These are phyloP conservation scores for Pseudopithomyces chartarum DNA, from an alignment of 2,329 filamentous ascomycete species.

Conservation along the genomic window DNA sequence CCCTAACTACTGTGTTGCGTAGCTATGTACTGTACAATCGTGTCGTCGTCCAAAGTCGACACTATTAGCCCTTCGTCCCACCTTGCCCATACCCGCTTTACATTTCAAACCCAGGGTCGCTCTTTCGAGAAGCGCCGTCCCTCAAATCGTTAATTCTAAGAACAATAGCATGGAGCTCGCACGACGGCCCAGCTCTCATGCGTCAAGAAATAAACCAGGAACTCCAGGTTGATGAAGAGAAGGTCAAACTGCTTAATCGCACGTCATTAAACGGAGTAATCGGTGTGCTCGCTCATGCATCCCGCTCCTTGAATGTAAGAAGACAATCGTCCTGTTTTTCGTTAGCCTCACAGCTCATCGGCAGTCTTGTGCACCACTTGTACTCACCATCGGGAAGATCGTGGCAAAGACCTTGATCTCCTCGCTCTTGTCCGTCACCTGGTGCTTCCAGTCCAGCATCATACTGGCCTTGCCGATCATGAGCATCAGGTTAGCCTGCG, in stretches of 20 bases:
- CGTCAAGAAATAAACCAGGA: slow-evolving; percentile 22
- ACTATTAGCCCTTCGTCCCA: slow-evolving; percentile 11
- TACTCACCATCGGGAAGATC: slow-evolving; percentile 89
- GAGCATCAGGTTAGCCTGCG: slow-evolving; percentile 83
- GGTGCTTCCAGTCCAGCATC: slow-evolving; percentile 87
- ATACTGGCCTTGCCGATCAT: slow-evolving; percentile 91
- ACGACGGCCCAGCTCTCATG: slow-evolving; percentile 2
- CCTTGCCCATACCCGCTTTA: slow-evolving; percentile 15
- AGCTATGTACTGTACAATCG: neutral
- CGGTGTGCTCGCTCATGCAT: slow-evolving; percentile 22
- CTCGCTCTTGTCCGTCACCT: slow-evolving; percentile 81
- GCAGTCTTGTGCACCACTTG: neutral
- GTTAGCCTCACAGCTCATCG: slow-evolving; percentile 20
- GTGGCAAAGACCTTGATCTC: slow-evolving; percentile 98
- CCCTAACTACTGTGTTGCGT: slow-evolving; percentile 1
- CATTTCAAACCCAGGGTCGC: slow-evolving; percentile 18
- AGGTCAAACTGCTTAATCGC: slow-evolving; percentile 32
- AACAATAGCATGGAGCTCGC: slow-evolving; percentile 16
- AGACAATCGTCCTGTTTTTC: slow-evolving; percentile 75
- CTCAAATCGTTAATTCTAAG: slow-evolving; percentile 37
- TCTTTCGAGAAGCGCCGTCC: slow-evolving; percentile 15
- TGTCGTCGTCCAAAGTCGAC: slow-evolving; percentile 1
- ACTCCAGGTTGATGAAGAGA: slow-evolving; percentile 27
- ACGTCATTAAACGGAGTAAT: slow-evolving; percentile 18
- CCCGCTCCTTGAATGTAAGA: slow-evolving; percentile 66